Percentiles rank a stretch among this genome's conserved stretches.
Conservation (phyloP, 2,329 filamentous ascomycete genomes). For the Aspergillus pseudonomiae region DNA sequence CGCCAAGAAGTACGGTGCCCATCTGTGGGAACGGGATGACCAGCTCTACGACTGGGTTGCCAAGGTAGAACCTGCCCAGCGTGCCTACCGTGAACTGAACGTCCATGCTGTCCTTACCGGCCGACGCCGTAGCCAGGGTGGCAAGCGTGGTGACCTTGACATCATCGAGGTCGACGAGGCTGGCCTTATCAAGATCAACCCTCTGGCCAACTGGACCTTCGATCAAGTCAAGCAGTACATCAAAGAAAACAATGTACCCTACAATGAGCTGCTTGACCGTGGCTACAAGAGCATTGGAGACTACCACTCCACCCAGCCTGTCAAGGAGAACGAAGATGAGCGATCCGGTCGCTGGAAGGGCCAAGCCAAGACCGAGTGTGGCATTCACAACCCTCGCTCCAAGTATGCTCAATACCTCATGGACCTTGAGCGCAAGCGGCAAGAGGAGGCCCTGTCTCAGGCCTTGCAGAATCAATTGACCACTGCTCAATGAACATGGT, state of each 20-base stretch:
- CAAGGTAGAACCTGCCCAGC: constrained; percentile 95
- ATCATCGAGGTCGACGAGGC: constrained; percentile 92
- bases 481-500: constrained; percentile 30
- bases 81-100: constrained; percentile 83
- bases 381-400: constrained; percentile 97
- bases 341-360: constrained; percentile 97
- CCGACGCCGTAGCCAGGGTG: constrained; percentile 87
- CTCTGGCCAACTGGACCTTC: constrained; percentile 92
- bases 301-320: constrained; percentile 94
- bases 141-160: constrained; percentile 84
- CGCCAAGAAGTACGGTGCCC: constrained; percentile 76
- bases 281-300: constrained; percentile 99
- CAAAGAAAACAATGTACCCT: constrained; percentile 82
- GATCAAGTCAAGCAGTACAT: constrained; percentile 86
- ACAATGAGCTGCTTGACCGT: constrained; percentile 85
- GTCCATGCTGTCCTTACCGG: constrained; percentile 92
- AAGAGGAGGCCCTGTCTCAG: constrained; percentile 57
- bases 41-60: constrained; percentile 96
- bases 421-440: constrained; percentile 70
- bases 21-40: constrained; percentile 81
- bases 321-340: constrained; percentile 91
- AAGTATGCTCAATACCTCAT: constrained; percentile 84
- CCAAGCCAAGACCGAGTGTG: constrained; percentile 92
- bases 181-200: constrained; percentile 96
- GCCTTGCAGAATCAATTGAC: constrained; percentile 43